Evolutionary conservation across 495 filamentous ascomycete species (phyloP), one percentile per base, ranked within the genome.

Genomic region (Podospora anserina): DNA sequence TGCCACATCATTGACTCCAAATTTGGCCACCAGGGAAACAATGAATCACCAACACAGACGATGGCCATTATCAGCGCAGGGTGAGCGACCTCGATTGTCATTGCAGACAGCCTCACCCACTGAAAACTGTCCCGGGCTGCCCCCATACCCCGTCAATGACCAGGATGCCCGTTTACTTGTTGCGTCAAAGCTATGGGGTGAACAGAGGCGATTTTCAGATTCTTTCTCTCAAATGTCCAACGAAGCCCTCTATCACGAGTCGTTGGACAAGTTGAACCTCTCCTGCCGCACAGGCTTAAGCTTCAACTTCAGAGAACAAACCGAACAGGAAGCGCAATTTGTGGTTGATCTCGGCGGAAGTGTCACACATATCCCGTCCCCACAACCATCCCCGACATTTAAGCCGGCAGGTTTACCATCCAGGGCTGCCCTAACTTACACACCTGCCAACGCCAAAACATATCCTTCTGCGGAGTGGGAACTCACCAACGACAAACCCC

Each of bases 261-360:
- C 59, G 18, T 13, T 61, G 3, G 61, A 63, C 15, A 63, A 32
- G 20, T 32, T 28, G 13, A 26, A 63, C 28, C 61, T 63, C 11
- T 28, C 61, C 27, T 6, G 32, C n/a, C 61, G 30, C 3, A 63
- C 61, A 5, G 61, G 61, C 2, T n/a, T 63, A 32, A 44, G 16
- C 16, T 63, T 18, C 6, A 9, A 26, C 20, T 18, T 28, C 59
- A 13, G 18, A 49, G 39, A 16, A 16, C 2, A 15, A 9, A 58
- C 23, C n/a, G n/a, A 58, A 58, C 30, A 28, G 18, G 11, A 28
- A 63, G 2, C 3, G 18, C 61, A 28, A 63, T 32, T 5, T 3
- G 30, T n/a, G 18, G 32, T 63, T 18, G 61, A 63, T 63, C 32
- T 63, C 30, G 61, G 61, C 11, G 61, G 61, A 13, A 63, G 61